Percentiles rank a stretch among this genome's conserved stretches.
Evolutionary conservation across 148 eudicot species (phyloP).

Genomic region (Spergularia bocconei): DNA sequence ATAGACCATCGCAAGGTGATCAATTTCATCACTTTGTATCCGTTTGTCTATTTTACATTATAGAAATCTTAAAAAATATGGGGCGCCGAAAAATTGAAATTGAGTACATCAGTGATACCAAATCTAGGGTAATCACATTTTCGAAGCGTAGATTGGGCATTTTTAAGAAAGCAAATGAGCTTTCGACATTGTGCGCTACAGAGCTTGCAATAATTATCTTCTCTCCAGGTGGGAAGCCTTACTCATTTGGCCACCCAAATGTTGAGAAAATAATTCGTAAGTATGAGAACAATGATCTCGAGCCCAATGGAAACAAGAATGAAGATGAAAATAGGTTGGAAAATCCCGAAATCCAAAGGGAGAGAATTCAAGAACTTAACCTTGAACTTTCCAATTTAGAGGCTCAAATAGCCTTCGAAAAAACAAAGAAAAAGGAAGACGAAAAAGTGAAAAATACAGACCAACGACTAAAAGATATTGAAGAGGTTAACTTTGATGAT

Average conservation of each 20-base stretch:
- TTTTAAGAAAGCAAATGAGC: constrained; percentile 37
- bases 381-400: constrained; percentile 24
- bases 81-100: constrained; percentile 33
- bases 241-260: constrained; percentile 30
- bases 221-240: constrained; percentile 35
- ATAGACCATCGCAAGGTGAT: no score
- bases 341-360: not conserved
- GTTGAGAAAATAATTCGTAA: constrained; percentile 18
- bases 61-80: constrained; percentile 2
- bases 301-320: no score
- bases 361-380: constrained; percentile 4
- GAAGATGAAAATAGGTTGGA: not conserved
- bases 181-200: constrained; percentile 25
- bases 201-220: constrained; percentile 26
- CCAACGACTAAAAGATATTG: not conserved
- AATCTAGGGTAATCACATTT: constrained; percentile 28
- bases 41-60: no score
- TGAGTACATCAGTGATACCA: constrained; percentile 19
- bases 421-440: not conserved
- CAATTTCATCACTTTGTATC: no score
- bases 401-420: constrained; percentile 15
- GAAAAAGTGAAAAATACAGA: not conserved
- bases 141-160: constrained; percentile 31
- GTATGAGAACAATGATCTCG: no score
- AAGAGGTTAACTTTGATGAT: constrained; percentile 6